Percentiles rank a stretch among this genome's conserved stretches.
Conservation (phyloP, 768 basidiomycete species). For the Candolleomyces aberdarensis region DNA sequence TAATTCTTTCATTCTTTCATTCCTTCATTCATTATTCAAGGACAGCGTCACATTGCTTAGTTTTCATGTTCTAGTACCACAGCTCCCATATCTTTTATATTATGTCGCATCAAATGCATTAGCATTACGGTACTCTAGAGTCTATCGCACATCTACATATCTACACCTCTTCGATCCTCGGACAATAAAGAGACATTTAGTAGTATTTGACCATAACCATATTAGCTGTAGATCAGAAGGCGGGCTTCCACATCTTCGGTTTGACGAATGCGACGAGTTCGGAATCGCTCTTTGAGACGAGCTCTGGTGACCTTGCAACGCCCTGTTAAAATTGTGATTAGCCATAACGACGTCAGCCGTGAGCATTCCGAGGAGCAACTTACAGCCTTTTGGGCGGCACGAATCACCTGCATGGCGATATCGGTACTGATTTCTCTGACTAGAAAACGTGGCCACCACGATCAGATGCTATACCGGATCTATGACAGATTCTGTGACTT, state of each 20-base stretch:
- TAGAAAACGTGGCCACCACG: constrained; percentile 13
- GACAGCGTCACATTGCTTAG: no score
- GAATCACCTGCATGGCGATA: constrained; percentile 75
- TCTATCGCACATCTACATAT: not conserved
- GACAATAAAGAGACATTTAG: not conserved
- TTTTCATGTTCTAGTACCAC: no score
- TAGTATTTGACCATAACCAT: not conserved
- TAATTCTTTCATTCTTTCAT: no score
- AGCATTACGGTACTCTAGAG: constrained; percentile 2
- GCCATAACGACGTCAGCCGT: not conserved
- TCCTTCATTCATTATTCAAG: no score
- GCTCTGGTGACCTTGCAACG: constrained; percentile 50
- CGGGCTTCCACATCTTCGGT: constrained; percentile 74
- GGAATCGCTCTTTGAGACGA: constrained; percentile 55
- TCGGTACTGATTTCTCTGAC: constrained; percentile 79
- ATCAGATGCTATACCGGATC: constrained; percentile 5
- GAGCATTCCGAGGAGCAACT: constrained; percentile 18
- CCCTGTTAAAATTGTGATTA: constrained; percentile 27
- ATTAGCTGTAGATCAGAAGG: constrained; percentile 5
- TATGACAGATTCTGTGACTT: constrained; percentile 12
- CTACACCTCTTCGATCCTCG: not conserved
- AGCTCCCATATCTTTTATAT: no score
- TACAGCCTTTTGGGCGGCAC: constrained; percentile 75
- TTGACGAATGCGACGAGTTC: constrained; percentile 53
- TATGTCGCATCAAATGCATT: no score